These are phyloP conservation scores for Zygosaccharomyces lentus DNA, from an alignment of 805 yeast species.

Conservation along the genomic window DNA sequence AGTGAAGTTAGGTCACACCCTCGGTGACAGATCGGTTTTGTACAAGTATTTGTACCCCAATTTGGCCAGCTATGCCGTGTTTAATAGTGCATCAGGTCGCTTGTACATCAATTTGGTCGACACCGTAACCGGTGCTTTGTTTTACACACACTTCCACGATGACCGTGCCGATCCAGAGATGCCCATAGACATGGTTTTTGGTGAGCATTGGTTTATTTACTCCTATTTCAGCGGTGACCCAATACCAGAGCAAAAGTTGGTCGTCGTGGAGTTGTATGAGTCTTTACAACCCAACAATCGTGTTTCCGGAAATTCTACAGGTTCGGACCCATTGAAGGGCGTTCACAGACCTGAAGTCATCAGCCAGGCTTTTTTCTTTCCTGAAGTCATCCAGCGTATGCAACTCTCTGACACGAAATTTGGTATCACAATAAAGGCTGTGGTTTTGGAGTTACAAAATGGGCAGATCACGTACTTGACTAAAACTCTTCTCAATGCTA, in stretches of 20 bases:
- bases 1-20: slow-evolving; percentile 62
- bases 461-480: slow-evolving; percentile 73
- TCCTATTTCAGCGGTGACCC: slow-evolving; percentile 53
- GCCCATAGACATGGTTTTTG: slow-evolving; percentile 52
- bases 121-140: slow-evolving; percentile 60
- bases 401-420: slow-evolving; percentile 53
- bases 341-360: slow-evolving; percentile 45
- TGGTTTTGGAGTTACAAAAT: slow-evolving; percentile 52
- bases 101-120: slow-evolving; percentile 58
- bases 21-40: slow-evolving; percentile 66
- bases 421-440: slow-evolving; percentile 64
- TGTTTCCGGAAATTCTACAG: slow-evolving; percentile 19
- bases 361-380: slow-evolving; percentile 56
- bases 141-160: slow-evolving; percentile 43
- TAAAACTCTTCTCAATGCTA: slow-evolving; percentile 58
- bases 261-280: slow-evolving; percentile 76
- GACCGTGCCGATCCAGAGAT: slow-evolving; percentile 41
- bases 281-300: slow-evolving; percentile 51
- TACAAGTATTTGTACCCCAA: slow-evolving; percentile 83
- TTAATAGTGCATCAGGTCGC: slow-evolving; percentile 25
- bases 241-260: slow-evolving; percentile 51
- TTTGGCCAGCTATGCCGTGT: slow-evolving; percentile 48
- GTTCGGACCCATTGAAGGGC: slow-evolving; percentile 17
- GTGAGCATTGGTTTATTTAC: slow-evolving; percentile 81
- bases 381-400: slow-evolving; percentile 52